These are phyloP conservation scores for Plenodomus tracheiphilus DNA, from an alignment of 2,329 filamentous ascomycete species.

Conservation along the genomic window DNA sequence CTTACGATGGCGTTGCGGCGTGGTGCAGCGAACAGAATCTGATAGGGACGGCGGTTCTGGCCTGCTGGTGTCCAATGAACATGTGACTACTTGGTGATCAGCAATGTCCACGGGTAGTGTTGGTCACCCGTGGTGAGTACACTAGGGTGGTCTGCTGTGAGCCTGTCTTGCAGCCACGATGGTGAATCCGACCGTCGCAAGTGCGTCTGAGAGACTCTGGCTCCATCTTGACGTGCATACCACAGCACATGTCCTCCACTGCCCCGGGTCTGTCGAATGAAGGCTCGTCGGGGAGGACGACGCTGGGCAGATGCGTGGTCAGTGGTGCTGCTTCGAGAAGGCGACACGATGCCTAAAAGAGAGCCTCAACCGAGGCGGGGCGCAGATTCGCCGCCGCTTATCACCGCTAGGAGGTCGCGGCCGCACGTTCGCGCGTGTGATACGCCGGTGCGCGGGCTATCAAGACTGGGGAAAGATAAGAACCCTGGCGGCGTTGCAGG, in stretches of 20 bases:
- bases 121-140: not conserved
- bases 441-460: constrained; percentile 20
- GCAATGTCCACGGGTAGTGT: constrained; percentile 5
- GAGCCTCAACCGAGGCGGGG: constrained; percentile 41
- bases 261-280: constrained; percentile 2
- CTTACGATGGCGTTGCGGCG: constrained; percentile 11
- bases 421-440: constrained; percentile 19
- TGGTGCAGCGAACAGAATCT: constrained; percentile 5
- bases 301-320: no score
- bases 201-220: not conserved
- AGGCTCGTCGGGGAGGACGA: constrained; percentile 29
- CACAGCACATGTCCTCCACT: no score
- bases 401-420: constrained; percentile 23
- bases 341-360: constrained; percentile 31
- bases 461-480: constrained; percentile 39
- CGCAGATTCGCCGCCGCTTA: constrained; percentile 43
- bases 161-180: no score
- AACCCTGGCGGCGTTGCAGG: constrained; percentile 26
- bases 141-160: no score
- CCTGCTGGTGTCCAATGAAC: constrained; percentile 11
- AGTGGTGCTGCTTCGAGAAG: constrained; percentile 31
- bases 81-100: constrained; percentile 12
- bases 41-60: constrained; percentile 18
- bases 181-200: not conserved
- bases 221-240: not conserved